Conservation (phyloP, 331 rosid species). For the Prunus yedoensis region DNA sequence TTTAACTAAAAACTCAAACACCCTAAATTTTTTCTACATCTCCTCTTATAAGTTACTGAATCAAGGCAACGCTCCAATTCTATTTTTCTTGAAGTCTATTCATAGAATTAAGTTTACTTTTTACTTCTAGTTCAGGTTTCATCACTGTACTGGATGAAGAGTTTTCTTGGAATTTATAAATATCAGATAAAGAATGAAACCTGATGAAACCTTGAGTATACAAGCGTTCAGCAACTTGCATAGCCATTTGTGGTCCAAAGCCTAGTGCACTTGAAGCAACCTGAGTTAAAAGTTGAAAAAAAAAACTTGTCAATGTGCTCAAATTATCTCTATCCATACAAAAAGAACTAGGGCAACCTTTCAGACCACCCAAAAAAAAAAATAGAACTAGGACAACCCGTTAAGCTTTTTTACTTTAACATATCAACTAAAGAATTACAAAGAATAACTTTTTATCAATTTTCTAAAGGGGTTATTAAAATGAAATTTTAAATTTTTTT, state of each 20-base stretch:
- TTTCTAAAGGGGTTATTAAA: background rate
- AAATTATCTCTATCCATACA: background rate
- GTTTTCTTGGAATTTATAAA: background rate
- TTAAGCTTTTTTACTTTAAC: background rate
- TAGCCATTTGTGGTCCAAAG: too few species aligned
- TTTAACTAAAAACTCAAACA: too few species aligned
- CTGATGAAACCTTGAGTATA: slow-evolving; percentile 95
- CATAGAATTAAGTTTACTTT: background rate
- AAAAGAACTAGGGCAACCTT: background rate
- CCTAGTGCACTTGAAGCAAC: slow-evolving; percentile 96
- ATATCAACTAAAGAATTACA: background rate
- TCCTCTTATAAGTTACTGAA: background rate
- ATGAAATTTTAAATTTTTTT: background rate
- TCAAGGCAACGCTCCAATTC: background rate
- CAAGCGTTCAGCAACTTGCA: too few species aligned
- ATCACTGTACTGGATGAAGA: background rate
- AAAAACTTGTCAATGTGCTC: background rate
- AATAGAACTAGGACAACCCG: background rate
- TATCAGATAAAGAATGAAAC: slow-evolving; percentile 31
- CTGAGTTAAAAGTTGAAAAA: slow-evolving; percentile 35
- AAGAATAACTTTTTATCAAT: background rate
- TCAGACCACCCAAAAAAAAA: too few species aligned
- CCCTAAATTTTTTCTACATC: background rate
- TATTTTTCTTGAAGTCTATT: background rate
- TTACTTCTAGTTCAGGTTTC: background rate